Evolutionary conservation across 208 protist species (phyloP).

Genomic region (Wallacemonas sp.): DNA sequence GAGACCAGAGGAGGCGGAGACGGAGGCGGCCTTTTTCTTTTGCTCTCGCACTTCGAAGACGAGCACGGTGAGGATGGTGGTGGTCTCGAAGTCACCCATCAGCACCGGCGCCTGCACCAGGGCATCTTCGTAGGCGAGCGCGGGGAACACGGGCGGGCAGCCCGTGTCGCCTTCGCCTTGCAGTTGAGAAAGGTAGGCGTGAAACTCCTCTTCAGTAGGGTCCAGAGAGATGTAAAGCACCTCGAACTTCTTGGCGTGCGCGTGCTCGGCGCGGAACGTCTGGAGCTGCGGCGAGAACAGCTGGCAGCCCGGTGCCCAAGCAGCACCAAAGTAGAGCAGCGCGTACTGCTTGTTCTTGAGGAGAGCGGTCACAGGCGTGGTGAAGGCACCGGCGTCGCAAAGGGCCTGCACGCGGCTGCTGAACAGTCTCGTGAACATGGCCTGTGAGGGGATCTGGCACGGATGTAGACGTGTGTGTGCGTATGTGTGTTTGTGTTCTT

Average conservation of each 20-base stretch:
- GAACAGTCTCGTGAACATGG: slow-evolving; percentile 6
- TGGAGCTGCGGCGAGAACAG: slow-evolving; percentile 48
- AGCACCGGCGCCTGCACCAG: slow-evolving; percentile 21
- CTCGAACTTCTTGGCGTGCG: slow-evolving; percentile 35
- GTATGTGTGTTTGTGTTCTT: too few relatives aligned
- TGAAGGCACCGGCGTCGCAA: slow-evolving; percentile 2
- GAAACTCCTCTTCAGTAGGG: slow-evolving; percentile 32
- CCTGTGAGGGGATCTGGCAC: too few relatives aligned
- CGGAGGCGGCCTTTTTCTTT: not conserved
- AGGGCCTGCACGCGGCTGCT: not conserved
- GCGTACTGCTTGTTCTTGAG: slow-evolving; percentile 29
- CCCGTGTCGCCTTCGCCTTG: slow-evolving; percentile 21
- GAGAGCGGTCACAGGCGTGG: not conserved
- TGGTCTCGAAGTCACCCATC: slow-evolving; percentile 27
- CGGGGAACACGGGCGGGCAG: slow-evolving; percentile 43
- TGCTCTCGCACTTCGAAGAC: slow-evolving; percentile 22
- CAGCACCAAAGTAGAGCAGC: slow-evolving; percentile 42
- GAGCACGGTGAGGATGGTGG: slow-evolving; percentile 45
- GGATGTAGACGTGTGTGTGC: too few relatives aligned
- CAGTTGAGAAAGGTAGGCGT: slow-evolving; percentile 35
- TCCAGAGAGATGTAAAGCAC: slow-evolving; percentile 50
- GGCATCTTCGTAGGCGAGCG: slow-evolving; percentile 34
- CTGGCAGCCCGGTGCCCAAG: slow-evolving; percentile 45
- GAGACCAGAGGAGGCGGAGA: not conserved
- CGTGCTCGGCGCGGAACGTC: slow-evolving; percentile 24